A percentile compares a stretch with the other conserved stretches of the same genome.
These are phyloP conservation scores for Boletus mariae DNA, from an alignment of 1,284 basidiomycete species.

Conservation along the genomic window DNA sequence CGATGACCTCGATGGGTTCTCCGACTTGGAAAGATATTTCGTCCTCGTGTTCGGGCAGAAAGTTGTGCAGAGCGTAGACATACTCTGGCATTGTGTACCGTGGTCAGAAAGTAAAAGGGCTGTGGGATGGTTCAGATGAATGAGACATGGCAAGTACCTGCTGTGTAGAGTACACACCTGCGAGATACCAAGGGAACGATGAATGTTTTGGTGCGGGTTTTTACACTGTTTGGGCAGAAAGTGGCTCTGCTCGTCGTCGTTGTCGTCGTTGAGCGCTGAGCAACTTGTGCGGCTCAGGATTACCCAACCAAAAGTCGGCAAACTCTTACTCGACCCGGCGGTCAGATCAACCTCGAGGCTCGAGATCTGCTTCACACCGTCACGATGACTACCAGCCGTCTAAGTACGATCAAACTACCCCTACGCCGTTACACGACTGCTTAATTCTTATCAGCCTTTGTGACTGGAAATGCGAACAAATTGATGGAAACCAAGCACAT, in stretches of 20 bases:
- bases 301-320: neutral
- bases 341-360: neutral
- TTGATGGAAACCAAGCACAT: conserved; percentile 85
- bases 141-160: neutral
- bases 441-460: conserved; percentile 61
- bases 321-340: neutral
- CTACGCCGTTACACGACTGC: neutral
- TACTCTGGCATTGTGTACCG: conserved; percentile 42
- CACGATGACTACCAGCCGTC: conserved; percentile 20
- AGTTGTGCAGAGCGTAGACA: conserved; percentile 84
- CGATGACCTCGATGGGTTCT: conserved; percentile 85
- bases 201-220: neutral
- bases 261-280: neutral
- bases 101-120: neutral
- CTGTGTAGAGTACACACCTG: neutral
- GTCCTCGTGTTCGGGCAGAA: conserved; percentile 89
- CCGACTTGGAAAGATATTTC: conserved; percentile 87
- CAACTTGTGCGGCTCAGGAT: neutral
- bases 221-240: neutral
- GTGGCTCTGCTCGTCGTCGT: conserved; percentile 16
- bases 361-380: no score
- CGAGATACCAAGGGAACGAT: no score
- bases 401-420: conserved; percentile 20
- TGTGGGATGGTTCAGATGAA: neutral
- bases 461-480: conserved; percentile 95